Evolutionary conservation across 257 asterid genomes (phyloP).

Genomic region (Nyctanthes arbortristis): DNA sequence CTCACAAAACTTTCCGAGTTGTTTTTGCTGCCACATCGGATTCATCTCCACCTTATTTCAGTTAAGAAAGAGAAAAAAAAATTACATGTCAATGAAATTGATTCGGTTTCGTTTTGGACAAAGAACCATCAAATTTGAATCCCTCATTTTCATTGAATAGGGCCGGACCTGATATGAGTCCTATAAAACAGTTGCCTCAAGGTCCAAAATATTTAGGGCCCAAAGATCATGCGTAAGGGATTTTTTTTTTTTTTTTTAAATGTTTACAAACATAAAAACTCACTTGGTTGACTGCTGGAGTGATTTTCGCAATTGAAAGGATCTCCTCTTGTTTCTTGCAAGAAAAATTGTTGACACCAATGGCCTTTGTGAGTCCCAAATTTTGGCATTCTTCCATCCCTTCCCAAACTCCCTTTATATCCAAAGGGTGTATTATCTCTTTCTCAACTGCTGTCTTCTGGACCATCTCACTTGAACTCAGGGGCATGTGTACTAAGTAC

Average conservation of each 20-base stretch:
- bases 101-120: background rate
- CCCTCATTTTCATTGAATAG: no score
- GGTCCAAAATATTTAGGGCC: no score
- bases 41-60: slow-evolving; percentile 67
- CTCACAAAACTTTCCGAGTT: slow-evolving; percentile 47
- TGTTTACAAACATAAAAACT: no score
- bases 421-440: slow-evolving; percentile 35
- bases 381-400: slow-evolving; percentile 52
- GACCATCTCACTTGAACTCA: slow-evolving; percentile 38
- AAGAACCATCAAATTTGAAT: no score
- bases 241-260: no score
- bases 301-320: slow-evolving; percentile 45
- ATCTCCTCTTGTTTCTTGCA: slow-evolving; percentile 34
- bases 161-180: no score
- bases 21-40: slow-evolving; percentile 57
- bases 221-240: no score
- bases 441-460: slow-evolving; percentile 21
- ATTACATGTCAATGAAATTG: no score
- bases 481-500: slow-evolving; percentile 55
- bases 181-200: no score
- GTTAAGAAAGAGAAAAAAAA: no score
- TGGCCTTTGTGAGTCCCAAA: slow-evolving; percentile 58
- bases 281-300: slow-evolving; percentile 64
- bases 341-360: slow-evolving; percentile 69
- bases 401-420: slow-evolving; percentile 62